phyloP scores from a whole-genome alignment of 2,329 filamentous ascomycete species.

The Fusarium vanettenii region DNA sequence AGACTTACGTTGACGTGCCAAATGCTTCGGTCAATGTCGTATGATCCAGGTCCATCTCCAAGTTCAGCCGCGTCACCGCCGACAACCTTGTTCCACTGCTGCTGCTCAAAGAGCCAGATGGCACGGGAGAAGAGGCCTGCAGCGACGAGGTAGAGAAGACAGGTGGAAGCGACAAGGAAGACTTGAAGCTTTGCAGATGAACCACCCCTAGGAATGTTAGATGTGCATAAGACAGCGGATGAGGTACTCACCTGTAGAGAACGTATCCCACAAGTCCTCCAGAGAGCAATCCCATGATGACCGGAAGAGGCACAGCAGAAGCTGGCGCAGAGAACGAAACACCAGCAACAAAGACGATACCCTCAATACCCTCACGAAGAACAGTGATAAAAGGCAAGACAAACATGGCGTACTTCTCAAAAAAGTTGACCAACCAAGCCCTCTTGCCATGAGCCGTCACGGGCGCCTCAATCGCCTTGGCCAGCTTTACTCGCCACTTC shows the following conservation, averaged over 20 bases:
- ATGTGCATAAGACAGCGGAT: background rate
- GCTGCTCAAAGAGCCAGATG: conserved; percentile 79
- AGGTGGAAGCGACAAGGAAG: conserved; percentile 86
- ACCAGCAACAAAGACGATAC: conserved; percentile 88
- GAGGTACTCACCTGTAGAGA: conserved; percentile 74
- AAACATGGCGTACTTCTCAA: conserved; percentile 89
- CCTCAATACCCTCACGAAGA: conserved; percentile 85
- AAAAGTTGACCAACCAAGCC: conserved; percentile 68
- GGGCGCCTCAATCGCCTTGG: conserved; percentile 71
- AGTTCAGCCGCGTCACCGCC: conserved; percentile 67
- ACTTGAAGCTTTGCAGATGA: conserved; percentile 66
- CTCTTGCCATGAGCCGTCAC: conserved; percentile 57
- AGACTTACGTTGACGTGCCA: conserved; percentile 83
- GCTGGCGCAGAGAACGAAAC: conserved; percentile 83
- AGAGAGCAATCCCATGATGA: conserved; percentile 76
- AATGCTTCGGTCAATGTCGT: conserved; percentile 81
- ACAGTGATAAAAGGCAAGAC: conserved; percentile 87
- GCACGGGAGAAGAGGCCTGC: conserved; percentile 84
- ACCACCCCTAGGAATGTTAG: conserved; percentile 51
- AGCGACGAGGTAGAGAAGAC: conserved; percentile 85
- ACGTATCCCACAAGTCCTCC: conserved; percentile 76
- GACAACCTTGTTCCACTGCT: conserved; percentile 75
- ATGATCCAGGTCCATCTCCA: conserved; percentile 76
- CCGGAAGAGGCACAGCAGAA: conserved; percentile 80
- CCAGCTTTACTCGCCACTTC: conserved; percentile 87